Evolutionary conservation across 2,329 filamentous ascomycete genomes (phyloP), one percentile per base, ranked within the genome.

Genomic region (Diaporthe nobilis): DNA sequence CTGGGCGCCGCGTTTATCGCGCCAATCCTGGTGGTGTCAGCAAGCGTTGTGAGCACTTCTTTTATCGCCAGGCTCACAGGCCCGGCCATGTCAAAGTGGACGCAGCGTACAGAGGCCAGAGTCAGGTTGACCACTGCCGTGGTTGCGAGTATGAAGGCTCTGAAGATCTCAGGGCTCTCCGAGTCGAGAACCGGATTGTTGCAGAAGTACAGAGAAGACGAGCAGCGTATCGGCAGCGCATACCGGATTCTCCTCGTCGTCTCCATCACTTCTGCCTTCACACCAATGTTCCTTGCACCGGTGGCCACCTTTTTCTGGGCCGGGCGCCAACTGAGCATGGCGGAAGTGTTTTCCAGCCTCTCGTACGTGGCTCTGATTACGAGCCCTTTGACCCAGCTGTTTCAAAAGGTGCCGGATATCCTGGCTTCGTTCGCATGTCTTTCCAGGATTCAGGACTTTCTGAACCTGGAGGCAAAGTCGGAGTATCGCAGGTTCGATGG

Each of bases 61-160:
- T 78, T 75, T 12, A 80, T 81, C 22, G 81, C 81, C 1, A 81
- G 80, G 49, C 77, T 81, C 39, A 80, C 83, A 2, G 82, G 82
- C 74, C 75, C 79, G 20, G 79, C 81, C 28, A 84, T 85, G 77
- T 80, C 80, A 4, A 63, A 42, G 37, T 80, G 79, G 80, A 78
- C 79, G 47, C 61, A 42, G 9, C 60, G 71, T 25, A 77, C 78
- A 2, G 71, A 79, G 57, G 72, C 68, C 13, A 78, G 78, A 4
- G 73, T 80, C 49, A 71, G 60, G 22, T 28, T 79, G 4, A 80
- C 80, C 12, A 77, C 73, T 31, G 74, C 78, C 2, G 74, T 79
- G 0, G 67, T 78, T 1, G 37, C 67, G 12, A 70, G 47, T 25
- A 73, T 78, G 20, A 75, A 78, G 68, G 55, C 75, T 1, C 39